Conservation (phyloP, 1,284 basidiomycete genomes). For the Wallemia hederae region DNA sequence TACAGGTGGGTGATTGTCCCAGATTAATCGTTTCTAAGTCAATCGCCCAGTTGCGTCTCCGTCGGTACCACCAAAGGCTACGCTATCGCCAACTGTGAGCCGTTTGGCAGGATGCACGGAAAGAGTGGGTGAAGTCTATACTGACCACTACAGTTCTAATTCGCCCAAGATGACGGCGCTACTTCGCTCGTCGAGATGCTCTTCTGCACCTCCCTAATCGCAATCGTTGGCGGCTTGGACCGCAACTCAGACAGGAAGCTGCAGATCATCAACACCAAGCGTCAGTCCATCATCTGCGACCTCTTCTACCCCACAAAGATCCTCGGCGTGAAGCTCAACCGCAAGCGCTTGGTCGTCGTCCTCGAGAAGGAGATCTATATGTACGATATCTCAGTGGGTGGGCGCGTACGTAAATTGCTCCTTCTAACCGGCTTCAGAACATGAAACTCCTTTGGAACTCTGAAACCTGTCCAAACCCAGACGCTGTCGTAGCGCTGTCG, state of each 20-base stretch:
- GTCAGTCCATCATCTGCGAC: constrained; percentile 96
- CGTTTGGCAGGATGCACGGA: constrained; percentile 81
- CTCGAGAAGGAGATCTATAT: constrained; percentile 92
- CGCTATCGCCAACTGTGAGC: constrained; percentile 90
- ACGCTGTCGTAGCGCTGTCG: constrained; percentile 79
- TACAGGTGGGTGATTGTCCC: constrained; percentile 29
- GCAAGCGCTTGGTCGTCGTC: constrained; percentile 81
- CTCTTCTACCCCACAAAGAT: constrained; percentile 88
- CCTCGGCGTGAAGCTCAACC: constrained; percentile 80
- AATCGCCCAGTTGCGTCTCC: constrained; percentile 39
- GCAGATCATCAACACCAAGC: constrained; percentile 96
- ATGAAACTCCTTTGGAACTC: constrained; percentile 95
- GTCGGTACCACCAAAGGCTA: constrained; percentile 89
- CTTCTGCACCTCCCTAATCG: constrained; percentile 91
- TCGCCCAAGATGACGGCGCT: constrained; percentile 45
- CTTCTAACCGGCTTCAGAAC: constrained; percentile 20
- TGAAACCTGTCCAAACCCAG: constrained; percentile 81
- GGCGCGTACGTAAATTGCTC: background rate
- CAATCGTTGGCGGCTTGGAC: constrained; percentile 79
- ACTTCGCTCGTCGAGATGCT: constrained; percentile 95
- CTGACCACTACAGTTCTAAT: background rate
- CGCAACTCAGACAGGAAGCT: constrained; percentile 33
- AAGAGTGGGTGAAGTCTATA: constrained; percentile 32
- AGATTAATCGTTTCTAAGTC: background rate
- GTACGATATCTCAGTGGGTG: constrained; percentile 54